Base-by-base conservation (phyloP, 129 eudicot species). In the Pittosporum tobira region DNA sequence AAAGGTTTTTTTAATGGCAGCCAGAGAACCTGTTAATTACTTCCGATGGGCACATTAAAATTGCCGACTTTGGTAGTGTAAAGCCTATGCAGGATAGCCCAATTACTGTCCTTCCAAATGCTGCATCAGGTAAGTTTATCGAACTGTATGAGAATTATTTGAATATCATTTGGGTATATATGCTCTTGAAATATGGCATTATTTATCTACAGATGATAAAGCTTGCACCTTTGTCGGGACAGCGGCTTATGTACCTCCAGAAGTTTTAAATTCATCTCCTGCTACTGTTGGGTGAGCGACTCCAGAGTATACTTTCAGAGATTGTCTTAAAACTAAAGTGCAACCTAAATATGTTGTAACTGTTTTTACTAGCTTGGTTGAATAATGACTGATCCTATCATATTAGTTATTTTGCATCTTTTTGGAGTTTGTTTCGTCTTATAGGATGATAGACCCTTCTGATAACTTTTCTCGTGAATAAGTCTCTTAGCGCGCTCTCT, bases 161-260 rank as follows among this genome's bases (percentile, higher is more conserved):
- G 19, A 29, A 30, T 24, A 40, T 27, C 20, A 11, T 30, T 13
- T 36, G 63, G 31, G 43, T 7, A 42, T 29, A 26, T n/a, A n/a
- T n/a, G n/a, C n/a, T 36, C 15, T 68, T 64, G 16, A 63, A 27
- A 57, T 22, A 10, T 80, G 38, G 10, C 16, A 40, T 53, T 46
- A 50, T 25, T 62, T 24, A 20, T 68, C n/a, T 64, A 13, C 81
- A 93, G 99, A 93, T 64, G 99, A 93, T 38, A 87, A 93, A 71
- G 96, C 94, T 15, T 81, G 94, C 63, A 84, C 99, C 49, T 87
- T 87, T 73, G 96, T 93, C 73, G 96, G 99, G 55, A 93, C 99
- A 6, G 99, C 99, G 44, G 99, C 99, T 27, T 93, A 93, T 63
- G 99, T 87, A 36, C 99, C 99, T 75, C 99, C 99, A 14, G 99